Percentiles rank a stretch among this genome's conserved stretches.
Conservation (phyloP, 495 filamentous ascomycete species). For the Penicillium steckii region DNA sequence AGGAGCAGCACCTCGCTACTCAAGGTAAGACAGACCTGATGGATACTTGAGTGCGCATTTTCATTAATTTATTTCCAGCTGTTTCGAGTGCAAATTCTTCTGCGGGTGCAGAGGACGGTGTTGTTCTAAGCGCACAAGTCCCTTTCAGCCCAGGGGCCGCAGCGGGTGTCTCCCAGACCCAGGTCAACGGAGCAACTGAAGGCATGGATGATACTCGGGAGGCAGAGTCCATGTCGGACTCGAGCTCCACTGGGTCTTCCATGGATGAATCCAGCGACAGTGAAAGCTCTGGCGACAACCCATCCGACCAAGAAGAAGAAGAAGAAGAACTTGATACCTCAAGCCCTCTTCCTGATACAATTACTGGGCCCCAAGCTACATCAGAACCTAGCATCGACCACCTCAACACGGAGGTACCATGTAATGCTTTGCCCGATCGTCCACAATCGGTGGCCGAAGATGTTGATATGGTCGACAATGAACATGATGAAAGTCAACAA, state of each 20-base stretch:
- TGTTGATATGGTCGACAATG: background rate
- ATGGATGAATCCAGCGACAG: constrained; percentile 38
- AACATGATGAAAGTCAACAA: background rate
- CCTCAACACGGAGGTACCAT: background rate
- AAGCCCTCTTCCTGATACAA: background rate
- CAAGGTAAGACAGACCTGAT: constrained; percentile 26
- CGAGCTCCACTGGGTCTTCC: constrained; percentile 37
- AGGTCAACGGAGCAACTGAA: background rate
- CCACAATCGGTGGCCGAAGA: background rate
- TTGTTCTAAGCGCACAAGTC: background rate
- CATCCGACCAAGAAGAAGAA: background rate
- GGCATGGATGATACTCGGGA: background rate
- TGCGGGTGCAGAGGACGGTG: background rate
- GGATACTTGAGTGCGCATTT: background rate
- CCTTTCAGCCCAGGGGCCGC: background rate
- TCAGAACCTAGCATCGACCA: background rate
- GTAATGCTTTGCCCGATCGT: background rate
- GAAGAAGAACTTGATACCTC: background rate
- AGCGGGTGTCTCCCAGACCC: background rate
- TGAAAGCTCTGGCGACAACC: background rate
- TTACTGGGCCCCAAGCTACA: background rate
- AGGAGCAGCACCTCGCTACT: constrained; percentile 24
- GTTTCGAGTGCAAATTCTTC: background rate
- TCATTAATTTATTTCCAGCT: background rate
- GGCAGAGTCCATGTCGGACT: constrained; percentile 12